phyloP scores from a whole-genome alignment of 2,329 filamentous ascomycete species.

The Neoascochyta sp. region DNA sequence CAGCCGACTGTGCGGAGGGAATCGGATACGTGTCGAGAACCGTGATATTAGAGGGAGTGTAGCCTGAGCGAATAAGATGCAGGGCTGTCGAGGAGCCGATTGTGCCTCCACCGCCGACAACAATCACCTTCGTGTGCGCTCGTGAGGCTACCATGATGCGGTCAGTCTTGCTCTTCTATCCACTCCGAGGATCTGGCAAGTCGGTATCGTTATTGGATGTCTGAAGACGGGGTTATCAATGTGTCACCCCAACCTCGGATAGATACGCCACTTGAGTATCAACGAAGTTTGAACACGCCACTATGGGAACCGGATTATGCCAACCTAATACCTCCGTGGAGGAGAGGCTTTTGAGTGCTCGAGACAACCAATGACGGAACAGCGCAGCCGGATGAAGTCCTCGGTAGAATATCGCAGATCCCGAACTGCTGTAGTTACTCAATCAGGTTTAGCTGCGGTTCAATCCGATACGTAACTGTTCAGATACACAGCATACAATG shows the following conservation, averaged over 20 bases:
- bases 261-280: conserved; percentile 10
- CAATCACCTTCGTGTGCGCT: conserved; percentile 30
- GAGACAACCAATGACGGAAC: conserved; percentile 3
- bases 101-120: conserved; percentile 51
- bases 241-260: conserved; percentile 1
- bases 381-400: no score
- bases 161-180: neutral
- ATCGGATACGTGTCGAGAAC: conserved; percentile 48
- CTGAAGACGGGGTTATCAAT: conserved; percentile 6
- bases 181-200: conserved; percentile 1
- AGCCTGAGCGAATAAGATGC: conserved; percentile 49
- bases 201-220: conserved; percentile 6
- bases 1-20: conserved; percentile 48
- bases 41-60: conserved; percentile 45
- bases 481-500: no score
- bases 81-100: conserved; percentile 54
- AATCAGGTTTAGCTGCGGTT: no score
- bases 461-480: no score
- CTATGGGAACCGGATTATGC: conserved; percentile 7
- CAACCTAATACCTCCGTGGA: conserved; percentile 5
- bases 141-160: conserved; percentile 16
- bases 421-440: no score
- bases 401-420: no score
- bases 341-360: conserved; percentile 1
- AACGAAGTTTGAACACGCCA: conserved; percentile 15